Conservation (phyloP, 345 rosid species). For the Euphorbia peplus region DNA sequence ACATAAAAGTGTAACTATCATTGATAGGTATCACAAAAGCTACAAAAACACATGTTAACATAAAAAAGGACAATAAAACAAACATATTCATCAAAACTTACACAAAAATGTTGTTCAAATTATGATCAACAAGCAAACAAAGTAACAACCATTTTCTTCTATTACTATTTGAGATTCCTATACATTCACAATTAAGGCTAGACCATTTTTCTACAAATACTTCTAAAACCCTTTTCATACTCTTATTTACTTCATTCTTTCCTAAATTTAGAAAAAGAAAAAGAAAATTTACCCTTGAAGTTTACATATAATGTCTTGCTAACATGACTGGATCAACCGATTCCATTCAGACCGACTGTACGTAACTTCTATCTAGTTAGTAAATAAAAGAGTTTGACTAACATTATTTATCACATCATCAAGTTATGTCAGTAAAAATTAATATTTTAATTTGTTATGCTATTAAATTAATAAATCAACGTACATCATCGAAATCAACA, state of each 20-base stretch:
- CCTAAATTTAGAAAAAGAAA: too few relatives aligned
- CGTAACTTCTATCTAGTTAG: too few relatives aligned
- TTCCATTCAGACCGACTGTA: too few relatives aligned
- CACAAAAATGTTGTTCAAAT: background rate
- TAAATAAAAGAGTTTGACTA: too few relatives aligned
- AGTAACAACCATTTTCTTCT: background rate
- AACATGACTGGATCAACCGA: too few relatives aligned
- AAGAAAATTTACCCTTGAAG: background rate
- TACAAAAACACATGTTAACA: background rate
- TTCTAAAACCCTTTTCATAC: background rate
- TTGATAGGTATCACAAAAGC: background rate
- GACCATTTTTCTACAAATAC: background rate
- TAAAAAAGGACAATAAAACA: slow-evolving; percentile 11
- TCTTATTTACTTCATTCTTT: background rate
- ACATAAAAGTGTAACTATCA: slow-evolving; percentile 26
- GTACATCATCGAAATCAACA: too few relatives aligned
- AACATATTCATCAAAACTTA: background rate
- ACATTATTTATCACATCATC: too few relatives aligned
- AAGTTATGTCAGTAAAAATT: too few relatives aligned
- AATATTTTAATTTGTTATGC: too few relatives aligned
- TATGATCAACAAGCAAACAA: background rate
- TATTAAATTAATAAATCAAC: too few relatives aligned
- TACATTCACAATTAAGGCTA: background rate
- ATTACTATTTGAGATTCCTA: background rate
- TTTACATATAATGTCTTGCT: too few relatives aligned